A percentile compares a stretch with the other conserved stretches of the same genome.
These are phyloP conservation scores for Silene noctiflora DNA, from an alignment of 179 eudicot genomes.

Conservation along the genomic window DNA sequence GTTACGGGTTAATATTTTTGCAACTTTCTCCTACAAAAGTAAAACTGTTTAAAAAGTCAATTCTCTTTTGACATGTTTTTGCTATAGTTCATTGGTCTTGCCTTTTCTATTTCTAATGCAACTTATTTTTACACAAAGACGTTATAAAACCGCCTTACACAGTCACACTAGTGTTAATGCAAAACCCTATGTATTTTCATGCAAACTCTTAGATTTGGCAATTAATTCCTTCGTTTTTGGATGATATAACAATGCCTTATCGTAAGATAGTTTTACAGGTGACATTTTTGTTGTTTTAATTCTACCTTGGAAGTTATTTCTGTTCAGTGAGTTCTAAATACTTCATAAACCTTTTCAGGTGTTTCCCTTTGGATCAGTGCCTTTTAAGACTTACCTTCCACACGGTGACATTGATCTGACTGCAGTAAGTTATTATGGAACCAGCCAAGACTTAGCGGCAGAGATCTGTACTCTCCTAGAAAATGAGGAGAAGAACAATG, in stretches of 20 bases:
- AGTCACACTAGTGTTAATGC: no score
- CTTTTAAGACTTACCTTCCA: constrained; percentile 52
- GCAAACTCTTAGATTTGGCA: no score
- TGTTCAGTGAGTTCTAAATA: neutral
- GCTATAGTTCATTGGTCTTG: constrained; percentile 3
- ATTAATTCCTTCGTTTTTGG: no score
- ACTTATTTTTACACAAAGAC: no score
- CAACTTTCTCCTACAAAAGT: neutral
- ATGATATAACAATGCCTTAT: neutral
- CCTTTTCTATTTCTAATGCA: constrained; percentile 6
- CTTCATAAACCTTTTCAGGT: constrained; percentile 34
- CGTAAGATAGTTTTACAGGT: neutral
- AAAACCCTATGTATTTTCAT: no score
- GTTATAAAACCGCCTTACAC: no score
- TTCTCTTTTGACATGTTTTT: neutral
- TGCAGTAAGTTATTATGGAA: constrained; percentile 26
- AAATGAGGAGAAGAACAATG: constrained; percentile 27
- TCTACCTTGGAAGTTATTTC: neutral
- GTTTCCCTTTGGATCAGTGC: constrained; percentile 51
- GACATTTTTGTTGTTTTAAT: neutral
- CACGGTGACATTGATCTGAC: constrained; percentile 52
- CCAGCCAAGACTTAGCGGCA: constrained; percentile 30
- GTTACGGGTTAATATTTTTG: neutral
- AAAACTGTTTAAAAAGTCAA: neutral
- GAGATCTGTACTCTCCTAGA: constrained; percentile 31